Percentiles rank a stretch among this genome's conserved stretches.
These are phyloP conservation scores for Xylariaceae sp. DNA, from an alignment of 2,329 filamentous ascomycete species.

Conservation along the genomic window DNA sequence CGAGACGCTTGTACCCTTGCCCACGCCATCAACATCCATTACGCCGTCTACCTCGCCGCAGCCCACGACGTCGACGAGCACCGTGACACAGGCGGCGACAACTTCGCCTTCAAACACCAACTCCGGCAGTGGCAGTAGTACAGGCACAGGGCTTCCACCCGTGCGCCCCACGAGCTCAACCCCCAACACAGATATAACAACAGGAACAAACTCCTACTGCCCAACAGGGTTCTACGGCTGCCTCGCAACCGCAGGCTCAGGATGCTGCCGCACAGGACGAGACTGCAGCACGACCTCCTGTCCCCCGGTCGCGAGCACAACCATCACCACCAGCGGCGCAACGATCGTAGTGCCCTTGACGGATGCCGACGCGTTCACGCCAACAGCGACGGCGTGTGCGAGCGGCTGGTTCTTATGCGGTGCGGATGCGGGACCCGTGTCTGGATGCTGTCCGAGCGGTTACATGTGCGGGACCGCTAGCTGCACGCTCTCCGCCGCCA, in stretches of 20 bases:
- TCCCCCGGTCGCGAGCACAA: slow-evolving; percentile 62
- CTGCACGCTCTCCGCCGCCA: slow-evolving; percentile 65
- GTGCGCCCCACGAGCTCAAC: slow-evolving; percentile 44
- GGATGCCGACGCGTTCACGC: slow-evolving; percentile 48
- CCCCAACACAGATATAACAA: slow-evolving; percentile 40
- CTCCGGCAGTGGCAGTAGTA: slow-evolving; percentile 44
- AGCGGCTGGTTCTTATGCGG: slow-evolving; percentile 79
- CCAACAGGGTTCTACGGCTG: slow-evolving; percentile 94
- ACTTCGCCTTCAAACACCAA: slow-evolving; percentile 41
- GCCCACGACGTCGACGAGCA: slow-evolving; percentile 9
- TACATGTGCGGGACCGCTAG: slow-evolving; percentile 76
- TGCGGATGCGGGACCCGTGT: slow-evolving; percentile 61
- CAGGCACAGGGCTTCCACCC: slow-evolving; percentile 48
- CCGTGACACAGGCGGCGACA: slow-evolving; percentile 18
- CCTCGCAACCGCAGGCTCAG: slow-evolving; percentile 80
- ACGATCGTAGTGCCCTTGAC: slow-evolving; percentile 73
- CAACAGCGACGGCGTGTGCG: slow-evolving; percentile 63
- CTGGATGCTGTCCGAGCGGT: slow-evolving; percentile 84
- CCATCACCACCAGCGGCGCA: slow-evolving; percentile 70
- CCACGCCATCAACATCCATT: slow-evolving; percentile 47
- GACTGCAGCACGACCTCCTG: slow-evolving; percentile 85
- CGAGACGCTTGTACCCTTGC: slow-evolving; percentile 43
- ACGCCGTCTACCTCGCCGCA: slow-evolving; percentile 23
- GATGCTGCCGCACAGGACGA: slow-evolving; percentile 86
- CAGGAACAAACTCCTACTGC: slow-evolving; percentile 60